phyloP scores from a whole-genome alignment of 2,329 filamentous ascomycete genomes.

The Colletotrichum camelliae region DNA sequence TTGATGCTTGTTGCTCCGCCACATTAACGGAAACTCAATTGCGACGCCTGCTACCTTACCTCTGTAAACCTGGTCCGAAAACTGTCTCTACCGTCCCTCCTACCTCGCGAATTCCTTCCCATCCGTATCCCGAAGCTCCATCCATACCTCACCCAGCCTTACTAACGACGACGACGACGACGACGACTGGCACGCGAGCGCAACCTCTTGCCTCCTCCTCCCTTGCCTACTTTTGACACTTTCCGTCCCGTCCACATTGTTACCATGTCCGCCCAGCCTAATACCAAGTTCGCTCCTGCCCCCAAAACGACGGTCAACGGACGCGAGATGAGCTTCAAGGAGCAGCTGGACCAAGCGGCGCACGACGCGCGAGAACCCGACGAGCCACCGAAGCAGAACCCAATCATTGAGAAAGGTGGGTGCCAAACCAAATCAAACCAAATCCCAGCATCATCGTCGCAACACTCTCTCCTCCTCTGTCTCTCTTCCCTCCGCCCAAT shows the following conservation, averaged over 20 bases:
- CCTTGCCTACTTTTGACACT: background rate
- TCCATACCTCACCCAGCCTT: background rate
- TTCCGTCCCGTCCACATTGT: background rate
- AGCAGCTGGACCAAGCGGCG: conserved; percentile 49
- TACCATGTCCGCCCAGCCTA: conserved; percentile 14
- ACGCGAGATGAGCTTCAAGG: conserved; percentile 42
- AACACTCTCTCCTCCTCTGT: background rate
- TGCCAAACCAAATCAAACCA: background rate
- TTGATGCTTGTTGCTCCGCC: conserved; percentile 4
- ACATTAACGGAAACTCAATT: conserved; percentile 1
- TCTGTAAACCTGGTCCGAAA: background rate
- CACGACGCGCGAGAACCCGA: conserved; percentile 33
- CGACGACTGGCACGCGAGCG: background rate
- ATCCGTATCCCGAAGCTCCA: background rate
- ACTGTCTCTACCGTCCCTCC: conserved; percentile 2
- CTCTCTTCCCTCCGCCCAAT: background rate
- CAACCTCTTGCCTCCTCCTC: background rate
- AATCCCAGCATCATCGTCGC: background rate
- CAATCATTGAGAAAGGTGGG: conserved; percentile 50
- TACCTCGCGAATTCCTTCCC: background rate
- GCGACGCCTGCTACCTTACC: background rate
- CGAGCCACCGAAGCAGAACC: conserved; percentile 32
- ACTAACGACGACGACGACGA: background rate
- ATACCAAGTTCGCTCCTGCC: conserved; percentile 10
- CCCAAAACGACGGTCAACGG: conserved; percentile 10